Evolutionary conservation across 768 basidiomycete species (phyloP).

Genomic region (Rhodotorula diobovata): DNA sequence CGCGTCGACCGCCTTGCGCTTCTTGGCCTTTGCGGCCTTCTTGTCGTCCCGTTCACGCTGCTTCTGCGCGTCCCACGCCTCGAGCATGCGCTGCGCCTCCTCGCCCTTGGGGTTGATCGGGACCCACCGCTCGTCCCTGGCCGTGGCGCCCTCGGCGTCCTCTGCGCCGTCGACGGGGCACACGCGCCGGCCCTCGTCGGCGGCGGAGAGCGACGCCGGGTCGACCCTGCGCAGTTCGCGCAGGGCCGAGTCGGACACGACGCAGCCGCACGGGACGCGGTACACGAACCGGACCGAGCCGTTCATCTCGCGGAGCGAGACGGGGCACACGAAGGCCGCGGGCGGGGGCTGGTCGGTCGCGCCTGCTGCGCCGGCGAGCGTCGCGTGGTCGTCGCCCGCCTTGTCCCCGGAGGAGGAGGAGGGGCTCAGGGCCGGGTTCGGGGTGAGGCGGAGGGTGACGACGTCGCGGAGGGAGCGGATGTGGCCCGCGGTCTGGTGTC

Average conservation of each 20-base stretch:
- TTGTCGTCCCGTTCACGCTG: slow-evolving; percentile 53
- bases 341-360: slow-evolving; percentile 37
- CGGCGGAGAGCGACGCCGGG: slow-evolving; percentile 25
- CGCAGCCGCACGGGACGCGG: slow-evolving; percentile 77
- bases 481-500: slow-evolving; percentile 85
- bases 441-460: slow-evolving; percentile 72
- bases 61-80: slow-evolving; percentile 58
- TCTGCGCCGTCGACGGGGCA: slow-evolving; percentile 42
- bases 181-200: slow-evolving; percentile 33
- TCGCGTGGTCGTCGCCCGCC: slow-evolving; percentile 44
- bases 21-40: slow-evolving; percentile 51
- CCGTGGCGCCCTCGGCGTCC: slow-evolving; percentile 45
- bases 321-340: slow-evolving; percentile 80
- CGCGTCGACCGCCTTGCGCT: slow-evolving; percentile 56
- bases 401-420: slow-evolving; percentile 41
- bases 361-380: slow-evolving; percentile 40
- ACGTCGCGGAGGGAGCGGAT: slow-evolving; percentile 89
- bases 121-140: slow-evolving; percentile 59
- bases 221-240: slow-evolving; percentile 55
- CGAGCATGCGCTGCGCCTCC: slow-evolving; percentile 59
- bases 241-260: slow-evolving; percentile 79
- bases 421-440: slow-evolving; percentile 58
- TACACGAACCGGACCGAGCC: slow-evolving; percentile 84
- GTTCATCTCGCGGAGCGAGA: slow-evolving; percentile 92
- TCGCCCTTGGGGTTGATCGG: slow-evolving; percentile 67